A percentile compares a stretch with the other conserved stretches of the same genome.
Evolutionary conservation across 192 early-diverging fungal genomes (phyloP).

Genomic region (Coemansia sp.): DNA sequence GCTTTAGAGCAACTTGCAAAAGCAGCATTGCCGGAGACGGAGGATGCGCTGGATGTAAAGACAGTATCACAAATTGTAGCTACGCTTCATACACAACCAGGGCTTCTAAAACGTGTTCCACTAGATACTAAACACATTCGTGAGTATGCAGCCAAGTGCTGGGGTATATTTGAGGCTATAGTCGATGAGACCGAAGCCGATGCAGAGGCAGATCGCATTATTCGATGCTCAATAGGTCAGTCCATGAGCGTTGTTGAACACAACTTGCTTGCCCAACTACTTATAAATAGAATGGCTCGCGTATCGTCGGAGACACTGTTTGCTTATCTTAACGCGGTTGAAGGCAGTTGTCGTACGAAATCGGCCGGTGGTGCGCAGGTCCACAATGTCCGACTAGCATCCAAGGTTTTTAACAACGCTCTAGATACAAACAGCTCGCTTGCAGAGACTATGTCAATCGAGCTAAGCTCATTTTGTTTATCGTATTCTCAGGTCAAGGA

Average conservation of each 20-base stretch:
- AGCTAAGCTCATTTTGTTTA: conserved; percentile 45
- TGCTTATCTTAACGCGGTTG: conserved; percentile 38
- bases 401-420: conserved; percentile 27
- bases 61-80: conserved; percentile 6
- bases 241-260: conserved; percentile 38
- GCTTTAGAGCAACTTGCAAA: conserved; percentile 24
- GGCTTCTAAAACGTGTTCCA: conserved; percentile 12
- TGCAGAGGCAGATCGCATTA: conserved; percentile 13
- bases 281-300: conserved; percentile 12
- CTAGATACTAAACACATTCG: conserved; percentile 18
- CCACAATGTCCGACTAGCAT: conserved; percentile 32
- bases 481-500: conserved; percentile 44
- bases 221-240: conserved; percentile 21
- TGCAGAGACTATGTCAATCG: conserved; percentile 33
- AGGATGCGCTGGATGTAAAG: conserved; percentile 9
- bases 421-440: conserved; percentile 19
- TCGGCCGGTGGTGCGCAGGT: conserved; percentile 14
- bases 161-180: conserved; percentile 16
- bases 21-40: conserved; percentile 2
- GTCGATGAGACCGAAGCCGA: conserved; percentile 4
- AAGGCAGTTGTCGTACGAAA: conserved; percentile 40
- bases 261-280: conserved; percentile 26
- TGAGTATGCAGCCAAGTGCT: conserved; percentile 31
- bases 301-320: conserved; percentile 26
- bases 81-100: conserved; percentile 20